Evolutionary conservation across 2,329 filamentous ascomycete species (phyloP).

Genomic region (Alternaria postmessia): DNA sequence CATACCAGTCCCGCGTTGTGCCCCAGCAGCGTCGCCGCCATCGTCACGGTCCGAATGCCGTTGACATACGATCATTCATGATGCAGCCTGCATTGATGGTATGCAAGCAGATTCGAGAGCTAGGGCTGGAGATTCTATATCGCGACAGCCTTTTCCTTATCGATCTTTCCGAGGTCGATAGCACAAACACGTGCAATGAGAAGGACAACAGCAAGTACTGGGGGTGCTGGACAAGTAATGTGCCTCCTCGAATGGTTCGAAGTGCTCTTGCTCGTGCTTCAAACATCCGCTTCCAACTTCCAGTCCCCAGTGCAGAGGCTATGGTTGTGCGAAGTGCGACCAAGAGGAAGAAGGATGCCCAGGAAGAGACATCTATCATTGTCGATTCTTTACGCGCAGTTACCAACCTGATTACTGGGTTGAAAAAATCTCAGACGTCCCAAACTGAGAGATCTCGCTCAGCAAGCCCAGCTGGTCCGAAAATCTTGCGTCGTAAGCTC

Average conservation of each 20-base stretch:
- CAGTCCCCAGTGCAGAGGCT: constrained; percentile 33
- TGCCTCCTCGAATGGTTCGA: constrained; percentile 27
- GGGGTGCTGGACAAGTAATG: constrained; percentile 29
- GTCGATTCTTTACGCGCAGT: constrained; percentile 29
- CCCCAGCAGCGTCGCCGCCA: constrained; percentile 29
- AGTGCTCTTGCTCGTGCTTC: constrained; percentile 26
- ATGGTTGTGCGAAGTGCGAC: constrained; percentile 22
- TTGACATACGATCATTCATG: constrained; percentile 30
- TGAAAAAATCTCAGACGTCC: not conserved
- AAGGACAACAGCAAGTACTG: constrained; percentile 25
- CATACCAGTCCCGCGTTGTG: constrained; percentile 16
- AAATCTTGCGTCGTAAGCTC: constrained; percentile 14
- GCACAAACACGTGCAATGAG: constrained; percentile 15
- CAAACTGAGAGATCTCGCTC: constrained; percentile 5
- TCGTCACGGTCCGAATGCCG: constrained; percentile 25
- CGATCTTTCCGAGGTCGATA: constrained; percentile 30
- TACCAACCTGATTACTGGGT: constrained; percentile 18
- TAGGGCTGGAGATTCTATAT: constrained; percentile 29
- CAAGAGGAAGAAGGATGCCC: constrained; percentile 33
- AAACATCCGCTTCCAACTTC: constrained; percentile 33
- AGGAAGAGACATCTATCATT: constrained; percentile 27
- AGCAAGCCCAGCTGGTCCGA: constrained; percentile 6
- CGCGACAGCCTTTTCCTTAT: constrained; percentile 32
- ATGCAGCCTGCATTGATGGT: constrained; percentile 14
- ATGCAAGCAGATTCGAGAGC: constrained; percentile 3